phyloP scores from a whole-genome alignment of 2,329 filamentous ascomycete species.

The Botrytis squamosa region DNA sequence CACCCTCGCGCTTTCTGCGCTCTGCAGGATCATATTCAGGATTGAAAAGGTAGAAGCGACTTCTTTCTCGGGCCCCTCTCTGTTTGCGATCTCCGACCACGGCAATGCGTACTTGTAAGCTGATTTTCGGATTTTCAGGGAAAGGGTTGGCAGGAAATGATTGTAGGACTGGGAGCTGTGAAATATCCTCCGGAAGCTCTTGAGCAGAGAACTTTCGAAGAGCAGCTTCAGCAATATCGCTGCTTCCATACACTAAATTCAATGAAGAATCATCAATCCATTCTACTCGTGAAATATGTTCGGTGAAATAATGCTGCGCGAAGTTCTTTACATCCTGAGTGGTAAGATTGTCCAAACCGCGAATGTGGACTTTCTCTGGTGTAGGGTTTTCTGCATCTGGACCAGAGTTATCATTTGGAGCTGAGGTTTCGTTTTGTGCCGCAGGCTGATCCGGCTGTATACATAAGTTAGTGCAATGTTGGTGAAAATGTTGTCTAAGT shows the following conservation, averaged over 20 bases:
- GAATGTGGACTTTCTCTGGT: conserved; percentile 57
- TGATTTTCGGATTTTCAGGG: conserved; percentile 64
- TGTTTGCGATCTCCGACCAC: conserved; percentile 77
- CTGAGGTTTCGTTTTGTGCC: conserved; percentile 29
- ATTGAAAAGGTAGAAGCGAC: conserved; percentile 88
- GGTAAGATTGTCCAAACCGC: conserved; percentile 77
- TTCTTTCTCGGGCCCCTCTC: conserved; percentile 73
- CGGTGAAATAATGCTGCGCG: conserved; percentile 63
- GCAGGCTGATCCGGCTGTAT: conserved; percentile 26
- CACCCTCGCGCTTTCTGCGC: conserved; percentile 58
- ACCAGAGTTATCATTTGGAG: conserved; percentile 33
- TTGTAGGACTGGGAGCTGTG: conserved; percentile 59
- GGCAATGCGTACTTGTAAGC: conserved; percentile 71
- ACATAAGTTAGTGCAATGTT: not conserved
- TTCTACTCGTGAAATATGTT: conserved; percentile 65
- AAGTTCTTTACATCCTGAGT: conserved; percentile 78
- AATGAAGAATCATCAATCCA: conserved; percentile 95
- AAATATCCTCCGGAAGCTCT: conserved; percentile 50
- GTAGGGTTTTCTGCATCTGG: conserved; percentile 30
- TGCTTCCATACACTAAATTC: conserved; percentile 73
- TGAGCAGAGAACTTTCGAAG: conserved; percentile 51
- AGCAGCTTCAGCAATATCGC: conserved; percentile 53
- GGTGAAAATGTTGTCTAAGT: not conserved
- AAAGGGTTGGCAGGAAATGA: conserved; percentile 68
- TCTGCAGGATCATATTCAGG: conserved; percentile 85